A percentile compares a stretch with the other conserved stretches of the same genome.
Conservation (phyloP, 768 basidiomycete genomes). For the Trametes cingulata region DNA sequence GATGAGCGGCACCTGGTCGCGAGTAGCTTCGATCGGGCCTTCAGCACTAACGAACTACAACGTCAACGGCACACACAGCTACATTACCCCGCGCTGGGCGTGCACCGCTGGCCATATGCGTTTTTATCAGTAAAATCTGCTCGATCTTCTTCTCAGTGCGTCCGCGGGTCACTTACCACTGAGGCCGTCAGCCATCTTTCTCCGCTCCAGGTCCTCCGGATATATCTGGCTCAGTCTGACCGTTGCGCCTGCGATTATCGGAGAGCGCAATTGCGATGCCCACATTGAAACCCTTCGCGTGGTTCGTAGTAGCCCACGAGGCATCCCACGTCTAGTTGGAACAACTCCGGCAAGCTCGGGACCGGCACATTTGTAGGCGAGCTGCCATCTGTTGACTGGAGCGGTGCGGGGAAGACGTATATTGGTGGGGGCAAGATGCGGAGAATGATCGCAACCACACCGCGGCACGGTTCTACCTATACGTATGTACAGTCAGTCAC, state of each 20-base stretch:
- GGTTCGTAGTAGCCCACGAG: conserved; percentile 26
- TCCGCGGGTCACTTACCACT: no score
- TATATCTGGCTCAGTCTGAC: not conserved
- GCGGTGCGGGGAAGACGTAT: no score
- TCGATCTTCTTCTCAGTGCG: conserved; percentile 12
- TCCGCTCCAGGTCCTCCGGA: not conserved
- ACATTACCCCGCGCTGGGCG: conserved; percentile 49
- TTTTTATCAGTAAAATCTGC: conserved; percentile 19
- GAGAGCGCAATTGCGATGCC: conserved; percentile 35
- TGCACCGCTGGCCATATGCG: conserved; percentile 61
- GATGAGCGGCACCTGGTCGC: conserved; percentile 52
- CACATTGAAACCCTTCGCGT: conserved; percentile 41
- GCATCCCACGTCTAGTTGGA: conserved; percentile 53
- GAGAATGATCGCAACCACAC: no score
- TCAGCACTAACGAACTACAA: conserved; percentile 65
- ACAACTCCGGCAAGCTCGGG: no score
- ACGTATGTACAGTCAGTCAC: no score
- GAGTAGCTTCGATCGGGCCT: conserved; percentile 58
- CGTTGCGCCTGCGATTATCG: not conserved
- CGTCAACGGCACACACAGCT: conserved; percentile 54
- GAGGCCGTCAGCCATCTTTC: no score
- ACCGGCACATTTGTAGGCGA: no score
- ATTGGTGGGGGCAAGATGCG: no score
- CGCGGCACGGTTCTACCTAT: no score
- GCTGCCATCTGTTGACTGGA: no score